Base-by-base conservation (phyloP, 768 basidiomycete genomes). In the Amanita fuliginea region DNA sequence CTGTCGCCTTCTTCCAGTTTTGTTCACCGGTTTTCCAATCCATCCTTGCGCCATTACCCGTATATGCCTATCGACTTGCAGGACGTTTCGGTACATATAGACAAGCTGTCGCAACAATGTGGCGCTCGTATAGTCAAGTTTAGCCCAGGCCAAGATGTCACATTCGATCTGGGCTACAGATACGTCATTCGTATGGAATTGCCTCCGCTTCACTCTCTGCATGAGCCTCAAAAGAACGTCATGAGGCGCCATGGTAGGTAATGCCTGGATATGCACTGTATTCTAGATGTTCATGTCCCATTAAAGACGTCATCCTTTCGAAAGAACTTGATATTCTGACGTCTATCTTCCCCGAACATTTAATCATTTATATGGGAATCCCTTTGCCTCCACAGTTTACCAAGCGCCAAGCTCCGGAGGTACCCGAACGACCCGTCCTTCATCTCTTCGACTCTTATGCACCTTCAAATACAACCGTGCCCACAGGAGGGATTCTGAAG, bases 291-390 rank as follows among this genome's bases (percentile, higher is more conserved):
- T 36, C 28, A 39, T 16, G 5, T 19, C 7, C n/a, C 5, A 33
- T 35, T 19, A 9, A 19, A 50, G 49, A 21, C n/a, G 19, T 16
- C 28, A 42, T 50, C 9, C 41, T 50, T 41, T 50, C 49, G 14
- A 43, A 9, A 14, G 49, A 50, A 40, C 74, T 89, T 21, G 67
- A 70, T 7, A 57, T 60, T 43, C 61, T 85, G 28, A 68, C 74
- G 8, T 59, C 67, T 6, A 56, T 66, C 5, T 76, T 80, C 64
- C 72, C 79, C 7, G 75, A 75, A 45, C 75, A 86, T 60, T 72
- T 90, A 52, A 71, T 87, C 55, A 66, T 90, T 46, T 80, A 81
- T 55, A 66, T 80, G 19, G 84, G 83, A 42, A 74, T 78, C 11
- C 63, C 67, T 6, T 57, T 70, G 21, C 30, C 46, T 3, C 55